Base-by-base conservation (phyloP, 2,329 filamentous ascomycete species). In the Fusarium burgessii region DNA sequence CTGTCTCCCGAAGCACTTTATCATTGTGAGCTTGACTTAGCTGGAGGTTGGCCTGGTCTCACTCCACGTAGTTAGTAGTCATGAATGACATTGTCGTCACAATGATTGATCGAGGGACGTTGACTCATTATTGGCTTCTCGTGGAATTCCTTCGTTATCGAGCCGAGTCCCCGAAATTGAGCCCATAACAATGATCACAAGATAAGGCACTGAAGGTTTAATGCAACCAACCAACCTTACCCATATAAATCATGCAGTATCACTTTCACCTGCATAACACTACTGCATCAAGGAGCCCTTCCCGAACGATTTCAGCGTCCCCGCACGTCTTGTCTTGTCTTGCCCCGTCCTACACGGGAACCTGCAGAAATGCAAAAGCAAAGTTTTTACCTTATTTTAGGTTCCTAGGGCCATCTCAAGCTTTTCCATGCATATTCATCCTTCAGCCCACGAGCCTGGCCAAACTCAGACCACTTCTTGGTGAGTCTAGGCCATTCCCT, bases 221-320 rank as follows among this genome's bases (percentile, higher is more conserved):
- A 68, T 43, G 38, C 45, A 43, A 41, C 51, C 45, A 43, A 41
- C 51, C 52, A 46, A 49, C 51, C 49, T 46, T 65, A 41, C 42
- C 65, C 58, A 57, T 60, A 68, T 60, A 68, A 65, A 49, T 54
- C 63, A 71, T 71, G 68, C 64, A 65, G 58, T 47, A 68, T 71
- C 40, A 58, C 68, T 36, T 57, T 68, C 50, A 55, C 68, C 45
- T 47, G 54, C 66, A 66, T 66, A 38, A 33, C 60, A 65, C 66
- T 69, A 66, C 52, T 71, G 36, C 51, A 54, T 27, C 46, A 62
- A 54, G 14, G 29, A 35, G 27, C 50, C 25, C 38, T 36, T 50
- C 55, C 51, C 64, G 55, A 46, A 33, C 65, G 55, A 50, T 57
- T 61, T 66, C 64, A 60, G 65, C 54, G 50, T 57, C 62, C 45